These are phyloP conservation scores for Ascochyta koolunga DNA, from an alignment of 2,329 filamentous ascomycete genomes.

Conservation along the genomic window DNA sequence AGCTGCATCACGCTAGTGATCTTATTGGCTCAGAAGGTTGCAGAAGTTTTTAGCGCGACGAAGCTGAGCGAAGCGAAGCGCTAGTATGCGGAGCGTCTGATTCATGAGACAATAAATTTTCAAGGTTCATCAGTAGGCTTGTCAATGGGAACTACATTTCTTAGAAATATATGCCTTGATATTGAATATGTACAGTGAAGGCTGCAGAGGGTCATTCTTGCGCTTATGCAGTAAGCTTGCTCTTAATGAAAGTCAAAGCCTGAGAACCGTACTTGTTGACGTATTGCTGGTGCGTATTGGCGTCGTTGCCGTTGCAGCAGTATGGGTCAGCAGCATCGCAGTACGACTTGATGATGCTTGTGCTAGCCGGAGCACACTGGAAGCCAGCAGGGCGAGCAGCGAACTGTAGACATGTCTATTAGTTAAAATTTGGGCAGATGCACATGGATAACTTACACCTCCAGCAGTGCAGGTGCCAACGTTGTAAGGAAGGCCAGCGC, in stretches of 20 bases:
- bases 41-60: no score
- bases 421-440: not conserved
- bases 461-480: conserved; percentile 65
- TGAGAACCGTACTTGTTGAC: conserved; percentile 64
- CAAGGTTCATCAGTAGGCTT: not conserved
- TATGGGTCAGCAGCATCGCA: conserved; percentile 69
- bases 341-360: conserved; percentile 66
- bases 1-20: no score
- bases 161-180: not conserved
- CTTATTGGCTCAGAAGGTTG: no score
- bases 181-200: conserved; percentile 14
- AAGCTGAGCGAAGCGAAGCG: no score
- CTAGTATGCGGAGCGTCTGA: no score
- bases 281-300: conserved; percentile 67
- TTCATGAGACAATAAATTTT: no score
- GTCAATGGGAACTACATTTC: not conserved
- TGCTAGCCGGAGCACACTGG: conserved; percentile 58
- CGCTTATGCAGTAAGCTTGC: conserved; percentile 52
- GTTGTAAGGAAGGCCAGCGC: conserved; percentile 62
- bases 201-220: not conserved
- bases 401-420: conserved; percentile 55
- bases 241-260: conserved; percentile 65
- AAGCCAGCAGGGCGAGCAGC: conserved; percentile 65
- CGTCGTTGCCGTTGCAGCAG: conserved; percentile 69
- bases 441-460: conserved; percentile 57